Evolutionary conservation across 257 asterid genomes (phyloP), one percentile per base, ranked within the genome.

Genomic region (Linderniella brevidens): DNA sequence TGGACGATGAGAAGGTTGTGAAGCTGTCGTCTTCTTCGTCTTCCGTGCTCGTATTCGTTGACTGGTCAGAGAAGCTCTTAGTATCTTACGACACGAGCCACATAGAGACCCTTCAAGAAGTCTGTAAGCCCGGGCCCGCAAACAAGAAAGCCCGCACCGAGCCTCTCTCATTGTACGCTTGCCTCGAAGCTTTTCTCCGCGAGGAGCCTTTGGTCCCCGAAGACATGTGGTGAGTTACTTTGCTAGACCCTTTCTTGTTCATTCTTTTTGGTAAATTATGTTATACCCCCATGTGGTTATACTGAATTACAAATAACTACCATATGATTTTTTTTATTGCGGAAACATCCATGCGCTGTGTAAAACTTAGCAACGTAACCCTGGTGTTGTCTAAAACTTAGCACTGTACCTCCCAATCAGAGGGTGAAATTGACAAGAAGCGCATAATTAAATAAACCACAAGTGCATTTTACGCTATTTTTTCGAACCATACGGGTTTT

Each of bases 141-240:
- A 74, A 70, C 72, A 90, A 90, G 80, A 90, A 75, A 73, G 81
- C 96, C 67, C 99, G 99, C 47, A 70, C 63, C 48, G 99, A 90
- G 62, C 99, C 99, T 61, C 92, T 85, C 55, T 85, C 99, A 4
- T 56, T 90, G 64, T 90, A 90, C 66, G 79, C 96, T 69, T 90
- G 99, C 82, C 64, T 90, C 74, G 99, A 90, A 72, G 88, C 94
- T 54, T 90, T 90, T 74, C 70, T 84, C 35, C 93, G 96, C 13
- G 99, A 90, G 70, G 99, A 90, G 73, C 99, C 99, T 4, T 69
- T 90, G 67, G 99, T 90, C 58, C 99, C 99, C 16, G 99, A 90
- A 68, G 99, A 90, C 64, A 90, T 90, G 99, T 90, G 99, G 99
- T 90, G 59, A 54, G 75, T 64, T 58, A 39, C 37, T 36, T 61